A percentile compares a stretch with the other conserved stretches of the same genome.
Conservation (phyloP, 345 rosid species). For the Linum trigynum region DNA sequence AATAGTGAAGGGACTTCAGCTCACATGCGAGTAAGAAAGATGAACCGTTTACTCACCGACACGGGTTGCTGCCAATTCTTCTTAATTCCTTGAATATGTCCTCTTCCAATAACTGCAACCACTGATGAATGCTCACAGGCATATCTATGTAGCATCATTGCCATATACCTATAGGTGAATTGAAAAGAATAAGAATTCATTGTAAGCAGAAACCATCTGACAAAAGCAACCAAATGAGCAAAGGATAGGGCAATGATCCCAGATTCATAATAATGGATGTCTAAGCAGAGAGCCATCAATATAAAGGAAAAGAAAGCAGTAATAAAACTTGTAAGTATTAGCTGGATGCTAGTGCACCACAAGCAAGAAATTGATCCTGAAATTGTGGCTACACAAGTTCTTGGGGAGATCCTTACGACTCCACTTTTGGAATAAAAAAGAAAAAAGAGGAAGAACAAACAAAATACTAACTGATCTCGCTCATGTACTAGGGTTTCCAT, state of each 20-base stretch:
- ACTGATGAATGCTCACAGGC: constrained; percentile 73
- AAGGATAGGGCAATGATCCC: too few species aligned
- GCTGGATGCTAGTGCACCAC: too few species aligned
- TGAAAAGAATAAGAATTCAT: background rate
- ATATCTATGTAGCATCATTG: constrained; percentile 51
- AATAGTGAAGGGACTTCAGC: too few species aligned
- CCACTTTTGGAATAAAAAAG: too few species aligned
- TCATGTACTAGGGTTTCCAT: constrained; percentile 94
- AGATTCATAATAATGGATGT: background rate
- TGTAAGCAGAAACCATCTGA: background rate
- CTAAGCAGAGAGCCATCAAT: background rate
- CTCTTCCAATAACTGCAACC: constrained; percentile 93
- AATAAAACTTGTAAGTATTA: too few species aligned
- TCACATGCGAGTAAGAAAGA: background rate
- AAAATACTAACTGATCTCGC: constrained; percentile 81
- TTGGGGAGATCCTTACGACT: too few species aligned
- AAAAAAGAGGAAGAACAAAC: constrained; percentile 10
- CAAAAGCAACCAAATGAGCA: background rate
- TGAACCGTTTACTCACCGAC: constrained; percentile 28
- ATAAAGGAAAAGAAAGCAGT: background rate
- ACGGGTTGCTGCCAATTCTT: constrained; percentile 84
- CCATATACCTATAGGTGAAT: constrained; percentile 69
- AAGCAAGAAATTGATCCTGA: too few species aligned
- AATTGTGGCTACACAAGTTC: too few species aligned
- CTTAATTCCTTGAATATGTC: constrained; percentile 85